phyloP scores from a whole-genome alignment of 2,329 filamentous ascomycete genomes.

The Triangularia verruculosa region DNA sequence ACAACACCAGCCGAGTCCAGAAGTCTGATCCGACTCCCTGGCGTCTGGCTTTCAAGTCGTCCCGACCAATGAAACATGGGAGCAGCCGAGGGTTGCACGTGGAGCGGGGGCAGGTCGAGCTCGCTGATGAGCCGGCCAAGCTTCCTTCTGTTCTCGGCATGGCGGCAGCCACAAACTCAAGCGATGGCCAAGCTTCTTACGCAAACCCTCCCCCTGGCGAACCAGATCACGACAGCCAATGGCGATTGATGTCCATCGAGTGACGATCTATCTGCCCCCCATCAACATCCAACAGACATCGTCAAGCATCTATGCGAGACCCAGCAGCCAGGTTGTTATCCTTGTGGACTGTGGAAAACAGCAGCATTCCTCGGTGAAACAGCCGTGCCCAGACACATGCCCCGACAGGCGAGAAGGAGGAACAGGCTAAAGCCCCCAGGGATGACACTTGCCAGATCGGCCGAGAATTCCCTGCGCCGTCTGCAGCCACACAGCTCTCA shows the following conservation, averaged over 20 bases:
- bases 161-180: slow-evolving; percentile 13
- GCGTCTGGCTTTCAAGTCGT: not conserved
- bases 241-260: not conserved
- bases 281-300: not conserved
- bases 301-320: not conserved
- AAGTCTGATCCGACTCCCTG: not conserved
- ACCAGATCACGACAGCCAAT: not conserved
- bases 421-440: not conserved
- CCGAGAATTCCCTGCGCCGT: not conserved
- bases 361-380: not conserved
- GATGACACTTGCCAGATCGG: slow-evolving; percentile 1
- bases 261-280: not conserved
- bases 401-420: not conserved
- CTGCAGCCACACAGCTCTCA: slow-evolving; percentile 1
- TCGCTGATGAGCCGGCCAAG: slow-evolving; percentile 6
- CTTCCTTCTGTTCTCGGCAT: slow-evolving; percentile 24
- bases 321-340: not conserved
- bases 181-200: not conserved
- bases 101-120: slow-evolving; percentile 8
- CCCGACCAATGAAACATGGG: not conserved
- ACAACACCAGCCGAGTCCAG: slow-evolving; percentile 1
- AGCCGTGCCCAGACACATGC: not conserved
- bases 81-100: slow-evolving; percentile 8
- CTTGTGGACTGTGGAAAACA: not conserved
- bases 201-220: not conserved